Evolutionary conservation across 371 early-diverging fungal species (phyloP), one percentile per base, ranked within the genome.

Genomic region (Actinomucor elegans): DNA sequence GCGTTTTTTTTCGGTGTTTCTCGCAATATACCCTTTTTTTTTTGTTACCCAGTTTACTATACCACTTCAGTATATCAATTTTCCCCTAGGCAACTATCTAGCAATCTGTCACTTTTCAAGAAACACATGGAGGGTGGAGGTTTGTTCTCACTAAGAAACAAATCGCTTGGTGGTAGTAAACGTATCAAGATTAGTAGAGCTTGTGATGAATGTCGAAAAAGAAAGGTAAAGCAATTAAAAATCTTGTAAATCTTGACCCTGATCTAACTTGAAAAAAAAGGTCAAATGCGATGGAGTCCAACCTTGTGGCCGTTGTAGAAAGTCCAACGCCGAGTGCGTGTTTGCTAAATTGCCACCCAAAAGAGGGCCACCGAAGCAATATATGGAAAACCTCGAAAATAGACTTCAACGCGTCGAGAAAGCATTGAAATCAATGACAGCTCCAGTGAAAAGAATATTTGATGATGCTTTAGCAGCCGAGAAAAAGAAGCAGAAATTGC

Each of bases 271-370:
- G 20, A 49, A 17, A 24, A 51, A 31, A 21, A 37, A 78, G 78
- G 75, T 78, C 10, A 78, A 78, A 55, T 78, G 78, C 42, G 75
- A 78, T 52, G 78, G 78, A 21, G 71, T 68, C 4, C 73, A 78
- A 32, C 78, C 78, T 24, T 78, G 78, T 52, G 55, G 57, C 33
- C 64, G 71, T 21, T 78, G 78, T 54, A 49, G 58, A 26, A 71
- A 67, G 43, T 59, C 71, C 20, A 70, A 73, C 23, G 55, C 53
- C 11, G 58, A 55, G 8, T 78, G 78, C 51, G 69, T 70, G 9
- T 78, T 75, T 63, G 71, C 70, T 1, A 69, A 74, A 48, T 55
- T 67, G 20, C 71, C 71, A 32, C 70, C 73, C 5, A 74, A 72
- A 42, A 59, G 73, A 36, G 73, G 73, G 17, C 75, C 69, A 20